These are phyloP conservation scores for Coemansia sp. DNA, from an alignment of 192 early-diverging fungal genomes.

Conservation along the genomic window DNA sequence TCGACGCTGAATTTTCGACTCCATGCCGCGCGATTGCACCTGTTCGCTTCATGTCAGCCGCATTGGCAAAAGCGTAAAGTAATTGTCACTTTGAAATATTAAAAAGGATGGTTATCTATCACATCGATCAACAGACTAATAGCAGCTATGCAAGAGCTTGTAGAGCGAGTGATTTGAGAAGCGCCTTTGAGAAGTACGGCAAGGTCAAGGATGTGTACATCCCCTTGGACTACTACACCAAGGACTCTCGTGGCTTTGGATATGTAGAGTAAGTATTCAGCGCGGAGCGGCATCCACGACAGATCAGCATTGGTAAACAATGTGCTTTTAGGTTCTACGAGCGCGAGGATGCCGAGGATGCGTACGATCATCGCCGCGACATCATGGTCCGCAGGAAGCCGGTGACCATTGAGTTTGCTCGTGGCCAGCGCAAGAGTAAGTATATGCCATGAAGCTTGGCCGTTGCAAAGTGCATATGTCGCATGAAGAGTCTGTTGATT, in stretches of 20 bases:
- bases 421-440: conserved; percentile 53
- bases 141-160: not conserved
- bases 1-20: conserved; percentile 1
- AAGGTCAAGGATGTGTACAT: conserved; percentile 52
- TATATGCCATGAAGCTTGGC: not conserved
- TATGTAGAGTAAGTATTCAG: conserved; percentile 50
- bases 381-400: conserved; percentile 29
- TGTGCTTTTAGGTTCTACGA: conserved; percentile 41
- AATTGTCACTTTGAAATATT: conserved; percentile 10
- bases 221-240: conserved; percentile 47
- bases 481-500: no score
- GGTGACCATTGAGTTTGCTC: conserved; percentile 52
- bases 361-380: conserved; percentile 42
- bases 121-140: no score
- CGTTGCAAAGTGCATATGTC: not conserved
- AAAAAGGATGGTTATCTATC: not conserved
- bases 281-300: not conserved
- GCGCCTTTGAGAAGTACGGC: conserved; percentile 42
- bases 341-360: conserved; percentile 50
- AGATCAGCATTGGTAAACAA: not conserved
- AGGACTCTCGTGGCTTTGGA: conserved; percentile 51
- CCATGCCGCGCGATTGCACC: conserved; percentile 51
- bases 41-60: conserved; percentile 53
- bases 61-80: conserved; percentile 42
- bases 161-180: conserved; percentile 36